phyloP scores from a whole-genome alignment of 305 asterid genomes.

The Fraxinus xanthoxyloides region DNA sequence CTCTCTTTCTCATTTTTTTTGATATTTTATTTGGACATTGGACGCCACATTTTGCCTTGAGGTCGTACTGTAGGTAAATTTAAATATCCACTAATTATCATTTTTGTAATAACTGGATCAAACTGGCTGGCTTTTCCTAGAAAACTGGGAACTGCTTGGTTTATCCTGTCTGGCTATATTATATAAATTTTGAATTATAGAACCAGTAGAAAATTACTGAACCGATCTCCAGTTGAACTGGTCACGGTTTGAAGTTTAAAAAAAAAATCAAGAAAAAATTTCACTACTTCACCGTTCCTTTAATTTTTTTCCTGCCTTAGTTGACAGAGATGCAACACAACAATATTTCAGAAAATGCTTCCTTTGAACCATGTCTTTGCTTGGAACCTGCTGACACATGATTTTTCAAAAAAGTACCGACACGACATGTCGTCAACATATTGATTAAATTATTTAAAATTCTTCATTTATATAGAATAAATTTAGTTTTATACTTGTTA shows the following conservation, averaged over 20 bases:
- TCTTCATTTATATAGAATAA: neutral
- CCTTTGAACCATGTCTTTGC: neutral
- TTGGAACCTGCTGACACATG: neutral
- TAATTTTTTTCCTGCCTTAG: neutral
- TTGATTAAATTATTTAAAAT: too few species aligned
- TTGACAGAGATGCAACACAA: neutral
- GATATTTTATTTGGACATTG: conserved; percentile 6
- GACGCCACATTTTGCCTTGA: neutral
- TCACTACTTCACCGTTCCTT: neutral
- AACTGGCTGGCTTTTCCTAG: neutral
- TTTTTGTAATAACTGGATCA: neutral
- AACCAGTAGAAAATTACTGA: neutral
- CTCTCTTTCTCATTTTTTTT: conserved; percentile 9
- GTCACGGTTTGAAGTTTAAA: neutral
- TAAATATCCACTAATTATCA: neutral
- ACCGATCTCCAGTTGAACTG: neutral
- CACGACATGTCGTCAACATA: neutral
- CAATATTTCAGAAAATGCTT: conserved; percentile 1
- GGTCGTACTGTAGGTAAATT: neutral
- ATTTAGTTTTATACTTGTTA: too few species aligned
- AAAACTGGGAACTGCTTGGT: neutral
- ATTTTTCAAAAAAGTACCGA: too few species aligned
- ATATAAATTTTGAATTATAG: neutral
- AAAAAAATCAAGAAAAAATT: neutral
- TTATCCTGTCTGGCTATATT: neutral